phyloP scores from a whole-genome alignment of 78 protist species.

The Salpingoeca rosetta region DNA sequence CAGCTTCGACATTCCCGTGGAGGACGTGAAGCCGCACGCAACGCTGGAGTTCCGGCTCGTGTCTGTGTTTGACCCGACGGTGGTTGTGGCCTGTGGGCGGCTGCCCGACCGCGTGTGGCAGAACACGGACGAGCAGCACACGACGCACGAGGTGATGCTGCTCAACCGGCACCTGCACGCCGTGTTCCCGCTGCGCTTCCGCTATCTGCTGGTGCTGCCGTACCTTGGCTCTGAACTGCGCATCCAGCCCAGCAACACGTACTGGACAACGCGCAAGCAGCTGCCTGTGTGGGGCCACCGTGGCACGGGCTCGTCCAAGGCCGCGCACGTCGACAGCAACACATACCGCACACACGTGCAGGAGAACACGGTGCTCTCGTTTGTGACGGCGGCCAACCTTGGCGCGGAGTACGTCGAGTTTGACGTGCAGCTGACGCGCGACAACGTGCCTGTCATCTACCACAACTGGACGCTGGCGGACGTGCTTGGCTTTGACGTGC shows the following conservation, averaged over 20 bases:
- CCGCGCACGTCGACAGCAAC: background rate
- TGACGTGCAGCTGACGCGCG: constrained; percentile 60
- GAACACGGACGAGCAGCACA: background rate
- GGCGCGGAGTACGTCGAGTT: constrained; percentile 53
- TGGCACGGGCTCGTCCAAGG: background rate
- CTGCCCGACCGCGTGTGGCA: background rate
- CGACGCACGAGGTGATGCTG: background rate
- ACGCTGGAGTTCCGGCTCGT: background rate
- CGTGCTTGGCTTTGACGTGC: background rate
- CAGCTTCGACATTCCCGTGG: background rate
- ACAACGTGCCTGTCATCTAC: constrained; percentile 44
- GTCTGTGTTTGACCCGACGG: background rate
- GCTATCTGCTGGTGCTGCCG: background rate
- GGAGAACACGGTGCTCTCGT: constrained; percentile 63
- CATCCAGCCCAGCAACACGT: background rate
- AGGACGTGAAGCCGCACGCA: background rate
- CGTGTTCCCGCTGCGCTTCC: background rate
- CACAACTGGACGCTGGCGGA: constrained; percentile 32
- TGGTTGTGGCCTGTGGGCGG: background rate
- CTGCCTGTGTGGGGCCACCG: constrained; percentile 3
- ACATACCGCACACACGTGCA: constrained; percentile 3
- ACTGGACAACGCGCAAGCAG: background rate
- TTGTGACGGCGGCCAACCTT: constrained; percentile 49
- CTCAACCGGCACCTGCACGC: background rate
- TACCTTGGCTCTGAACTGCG: background rate